A percentile compares a stretch with the other conserved stretches of the same genome.
Evolutionary conservation across 768 basidiomycete genomes (phyloP).

Genomic region (Hemileccinum rubropunctum): DNA sequence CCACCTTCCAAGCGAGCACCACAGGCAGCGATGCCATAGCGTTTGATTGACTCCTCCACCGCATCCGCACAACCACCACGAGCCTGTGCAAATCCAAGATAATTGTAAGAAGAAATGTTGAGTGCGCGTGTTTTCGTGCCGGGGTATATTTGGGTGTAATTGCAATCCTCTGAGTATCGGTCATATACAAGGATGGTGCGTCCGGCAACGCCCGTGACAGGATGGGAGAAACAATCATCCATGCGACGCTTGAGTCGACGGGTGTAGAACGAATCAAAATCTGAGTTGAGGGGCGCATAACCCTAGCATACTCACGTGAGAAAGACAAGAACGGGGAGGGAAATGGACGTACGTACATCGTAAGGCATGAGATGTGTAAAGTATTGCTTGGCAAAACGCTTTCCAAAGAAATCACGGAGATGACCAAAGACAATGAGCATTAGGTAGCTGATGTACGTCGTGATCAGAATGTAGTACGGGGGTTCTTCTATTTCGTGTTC

Average conservation of each 20-base stretch:
- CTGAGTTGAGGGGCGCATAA: slow-evolving; percentile 94
- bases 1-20: slow-evolving; percentile 83
- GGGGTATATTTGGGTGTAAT: slow-evolving; percentile 71
- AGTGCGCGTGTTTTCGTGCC: slow-evolving; percentile 84
- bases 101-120: slow-evolving; percentile 98
- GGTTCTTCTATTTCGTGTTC: slow-evolving; percentile 76
- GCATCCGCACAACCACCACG: slow-evolving; percentile 93
- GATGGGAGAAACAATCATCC: slow-evolving; percentile 93
- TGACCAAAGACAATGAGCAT: slow-evolving; percentile 91
- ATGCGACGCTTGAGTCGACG: slow-evolving; percentile 91
- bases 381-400: slow-evolving; percentile 62
- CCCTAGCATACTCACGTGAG: slow-evolving; percentile 53
- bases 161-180: slow-evolving; percentile 79
- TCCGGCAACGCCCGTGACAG: slow-evolving; percentile 92
- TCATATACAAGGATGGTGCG: slow-evolving; percentile 87
- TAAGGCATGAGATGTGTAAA: slow-evolving; percentile 83
- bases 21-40: slow-evolving; percentile 77
- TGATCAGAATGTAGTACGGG: slow-evolving; percentile 87
- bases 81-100: slow-evolving; percentile 96
- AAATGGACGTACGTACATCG: slow-evolving; percentile 56
- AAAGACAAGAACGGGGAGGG: slow-evolving; percentile 1
- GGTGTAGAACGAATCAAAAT: slow-evolving; percentile 99
- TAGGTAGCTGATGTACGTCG: slow-evolving; percentile 92
- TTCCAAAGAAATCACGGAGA: slow-evolving; percentile 92
- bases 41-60: slow-evolving; percentile 77